A percentile compares a stretch with the other conserved stretches of the same genome.
These are phyloP conservation scores for Hibiscus tridactylites DNA, from an alignment of 345 rosid genomes.

Conservation along the genomic window DNA sequence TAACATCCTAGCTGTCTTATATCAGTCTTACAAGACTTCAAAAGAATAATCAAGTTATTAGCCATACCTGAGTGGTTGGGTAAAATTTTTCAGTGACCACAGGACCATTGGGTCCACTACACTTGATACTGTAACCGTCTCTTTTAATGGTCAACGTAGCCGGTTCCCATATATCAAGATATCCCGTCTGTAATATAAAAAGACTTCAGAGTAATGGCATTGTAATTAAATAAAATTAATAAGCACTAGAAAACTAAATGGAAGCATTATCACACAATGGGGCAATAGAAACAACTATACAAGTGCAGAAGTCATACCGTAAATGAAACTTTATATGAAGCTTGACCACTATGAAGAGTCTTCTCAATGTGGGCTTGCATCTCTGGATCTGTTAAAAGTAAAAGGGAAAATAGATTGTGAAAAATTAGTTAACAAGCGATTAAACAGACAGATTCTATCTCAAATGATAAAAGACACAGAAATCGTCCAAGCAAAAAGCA, in stretches of 20 bases:
- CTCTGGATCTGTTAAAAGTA: conserved; percentile 49
- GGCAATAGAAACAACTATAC: neutral
- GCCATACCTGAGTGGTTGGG: conserved; percentile 48
- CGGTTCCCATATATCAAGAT: conserved; percentile 80
- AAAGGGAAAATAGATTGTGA: neutral
- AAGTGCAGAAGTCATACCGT: conserved; percentile 42
- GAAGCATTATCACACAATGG: neutral
- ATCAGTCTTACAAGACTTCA: neutral
- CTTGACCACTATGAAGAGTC: conserved; percentile 56
- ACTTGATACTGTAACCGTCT: conserved; percentile 70
- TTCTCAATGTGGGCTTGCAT: conserved; percentile 68
- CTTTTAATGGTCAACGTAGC: conserved; percentile 72
- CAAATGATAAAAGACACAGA: neutral
- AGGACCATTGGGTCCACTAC: conserved; percentile 37
- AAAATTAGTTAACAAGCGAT: neutral
- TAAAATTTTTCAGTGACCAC: conserved; percentile 70
- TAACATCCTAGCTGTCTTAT: neutral
- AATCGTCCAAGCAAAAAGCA: neutral
- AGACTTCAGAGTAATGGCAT: conserved; percentile 1
- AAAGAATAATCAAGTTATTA: conserved; percentile 12
- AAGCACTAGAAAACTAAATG: neutral
- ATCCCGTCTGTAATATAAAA: conserved; percentile 50
- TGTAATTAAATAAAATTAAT: neutral
- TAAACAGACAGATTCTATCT: neutral
- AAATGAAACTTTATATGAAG: conserved; percentile 51